These are phyloP conservation scores for Erysiphe pulchra DNA, from an alignment of 2,329 filamentous ascomycete species.

Conservation along the genomic window DNA sequence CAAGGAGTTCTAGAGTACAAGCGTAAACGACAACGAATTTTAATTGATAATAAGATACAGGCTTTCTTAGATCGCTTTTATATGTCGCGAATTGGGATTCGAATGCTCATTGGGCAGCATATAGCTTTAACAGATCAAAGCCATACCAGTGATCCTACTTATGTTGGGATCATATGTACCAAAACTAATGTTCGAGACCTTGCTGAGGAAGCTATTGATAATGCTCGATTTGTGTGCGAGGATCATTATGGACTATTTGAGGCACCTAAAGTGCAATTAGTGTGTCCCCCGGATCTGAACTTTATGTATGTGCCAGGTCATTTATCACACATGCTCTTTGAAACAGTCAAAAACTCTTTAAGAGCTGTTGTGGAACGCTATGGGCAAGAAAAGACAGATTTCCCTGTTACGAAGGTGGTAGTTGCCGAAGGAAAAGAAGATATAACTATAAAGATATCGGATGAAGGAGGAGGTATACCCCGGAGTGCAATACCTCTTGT, in stretches of 20 bases:
- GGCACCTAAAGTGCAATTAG: conserved; percentile 83
- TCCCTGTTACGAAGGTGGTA: conserved; percentile 90
- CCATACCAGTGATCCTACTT: conserved; percentile 68
- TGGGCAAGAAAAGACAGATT: conserved; percentile 83
- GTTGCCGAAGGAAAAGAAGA: conserved; percentile 95
- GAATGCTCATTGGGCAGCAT: conserved; percentile 97
- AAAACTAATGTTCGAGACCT: conserved; percentile 92
- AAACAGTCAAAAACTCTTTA: conserved; percentile 94
- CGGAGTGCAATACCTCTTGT: conserved; percentile 81
- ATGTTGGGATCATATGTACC: conserved; percentile 97
- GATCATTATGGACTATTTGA: conserved; percentile 96
- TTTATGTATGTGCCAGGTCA: conserved; percentile 99
- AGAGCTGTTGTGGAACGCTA: conserved; percentile 90
- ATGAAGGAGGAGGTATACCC: conserved; percentile 90
- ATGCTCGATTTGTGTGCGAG: conserved; percentile 95
- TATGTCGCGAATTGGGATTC: conserved; percentile 97
- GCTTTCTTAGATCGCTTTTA: conserved; percentile 97
- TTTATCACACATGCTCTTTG: conserved; percentile 96
- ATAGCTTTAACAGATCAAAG: conserved; percentile 89
- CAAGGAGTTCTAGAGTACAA: conserved; percentile 98
- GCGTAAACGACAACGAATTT: conserved; percentile 82
- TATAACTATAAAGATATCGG: conserved; percentile 94
- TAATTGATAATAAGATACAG: conserved; percentile 94
- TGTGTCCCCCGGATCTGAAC: conserved; percentile 79
- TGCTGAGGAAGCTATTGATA: conserved; percentile 91